Conservation (phyloP, 2,329 filamentous ascomycete genomes). For the Diaporthe citrichinensis region DNA sequence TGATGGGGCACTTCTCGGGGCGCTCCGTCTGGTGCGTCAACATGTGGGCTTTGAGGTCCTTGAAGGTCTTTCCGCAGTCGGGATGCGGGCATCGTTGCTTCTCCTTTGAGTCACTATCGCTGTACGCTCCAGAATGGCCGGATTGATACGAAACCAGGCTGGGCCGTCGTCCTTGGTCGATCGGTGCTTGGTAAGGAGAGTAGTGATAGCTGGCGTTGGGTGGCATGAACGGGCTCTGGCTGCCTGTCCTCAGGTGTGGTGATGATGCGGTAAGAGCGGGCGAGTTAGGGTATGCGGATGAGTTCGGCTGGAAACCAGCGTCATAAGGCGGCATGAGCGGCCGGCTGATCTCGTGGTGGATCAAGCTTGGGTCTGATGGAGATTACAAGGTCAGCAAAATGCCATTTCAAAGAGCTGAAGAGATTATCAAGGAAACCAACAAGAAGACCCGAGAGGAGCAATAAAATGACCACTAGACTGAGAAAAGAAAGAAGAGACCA, state of each 20-base stretch:
- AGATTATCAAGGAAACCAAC: conserved; percentile 63
- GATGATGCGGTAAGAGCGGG: conserved; percentile 72
- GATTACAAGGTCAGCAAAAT: conserved; percentile 53
- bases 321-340: conserved; percentile 67
- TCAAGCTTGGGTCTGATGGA: conserved; percentile 67
- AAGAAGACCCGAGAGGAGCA: conserved; percentile 65
- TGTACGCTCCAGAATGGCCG: conserved; percentile 70
- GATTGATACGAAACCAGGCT: conserved; percentile 82
- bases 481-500: conserved; percentile 64
- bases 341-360: conserved; percentile 68
- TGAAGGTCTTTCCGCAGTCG: conserved; percentile 88
- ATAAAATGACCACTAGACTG: conserved; percentile 67
- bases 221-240: conserved; percentile 75
- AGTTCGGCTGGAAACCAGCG: conserved; percentile 61
- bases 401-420: conserved; percentile 39
- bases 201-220: conserved; percentile 58
- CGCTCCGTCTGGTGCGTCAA: conserved; percentile 92
- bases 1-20: conserved; percentile 94
- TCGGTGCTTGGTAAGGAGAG: conserved; percentile 66
- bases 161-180: conserved; percentile 67
- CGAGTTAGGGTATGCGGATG: conserved; percentile 68
- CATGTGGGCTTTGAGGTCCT: conserved; percentile 94
- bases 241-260: conserved; percentile 67
- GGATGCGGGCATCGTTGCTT: conserved; percentile 83
- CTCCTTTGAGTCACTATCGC: conserved; percentile 75